Base-by-base conservation (phyloP, 2,329 filamentous ascomycete genomes). In the Nemania sp. region DNA sequence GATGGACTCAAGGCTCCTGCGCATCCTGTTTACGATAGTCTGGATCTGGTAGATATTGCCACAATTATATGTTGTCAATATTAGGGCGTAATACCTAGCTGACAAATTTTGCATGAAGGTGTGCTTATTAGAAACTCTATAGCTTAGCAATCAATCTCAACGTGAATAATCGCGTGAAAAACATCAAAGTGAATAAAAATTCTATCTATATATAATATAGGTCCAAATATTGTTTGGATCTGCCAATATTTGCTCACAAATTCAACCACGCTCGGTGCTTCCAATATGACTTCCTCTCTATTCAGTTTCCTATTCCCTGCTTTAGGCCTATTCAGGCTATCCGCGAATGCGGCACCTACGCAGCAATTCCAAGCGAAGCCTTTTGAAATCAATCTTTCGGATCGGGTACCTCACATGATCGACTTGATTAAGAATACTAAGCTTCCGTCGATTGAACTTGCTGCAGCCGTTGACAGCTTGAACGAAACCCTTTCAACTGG, bases 401-500 rank as follows among this genome's bases (percentile, higher is more conserved):
- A 55, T 2, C 27, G 57, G 15, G 63, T 66, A 22, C 57, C 63
- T 6, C 63, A 56, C 52, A 66, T 66, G 63, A 51, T 61, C n/a
- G 57, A 66, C 20, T 62, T 62, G 8, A 62, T 66, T 45, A 20
- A 7, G 0, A 47, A 52, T 41, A 66, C 63, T 20, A 51, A 57
- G 11, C 63, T 66, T 57, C 63, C 57, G 32, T 27, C 41, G 11
- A 13, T 2, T n/a, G 63, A 66, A 26, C 22, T 26, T 20, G 51
- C n/a, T 26, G 63, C 63, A 29, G 63, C 63, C 11, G 7, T 1
- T 43, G 57, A 52, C 8, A 62, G 57, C 43, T 41, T 13, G 29
- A 64, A 64, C n/a, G 45, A 22, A 8, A 56, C 51, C 29, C 13
- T 62, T n/a, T 65, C 63, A 8, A 65, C 56, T 5, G 63, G 63